These are phyloP conservation scores for Iodosphaeria phyllophila DNA, from an alignment of 2,329 filamentous ascomycete genomes.

Conservation along the genomic window DNA sequence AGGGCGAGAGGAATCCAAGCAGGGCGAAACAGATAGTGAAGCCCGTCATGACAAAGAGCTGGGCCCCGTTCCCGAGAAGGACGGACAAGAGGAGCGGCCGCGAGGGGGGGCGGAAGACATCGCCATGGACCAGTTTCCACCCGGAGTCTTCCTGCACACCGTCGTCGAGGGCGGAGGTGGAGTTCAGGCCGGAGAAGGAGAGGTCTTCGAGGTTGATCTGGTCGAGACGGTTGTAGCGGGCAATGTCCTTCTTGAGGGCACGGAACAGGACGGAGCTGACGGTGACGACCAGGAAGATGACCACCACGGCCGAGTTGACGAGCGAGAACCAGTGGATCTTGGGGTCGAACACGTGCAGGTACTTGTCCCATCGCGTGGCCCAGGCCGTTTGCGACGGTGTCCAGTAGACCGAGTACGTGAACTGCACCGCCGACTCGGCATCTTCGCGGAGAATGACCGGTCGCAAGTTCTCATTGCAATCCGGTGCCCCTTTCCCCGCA, in stretches of 20 bases:
- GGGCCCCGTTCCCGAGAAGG: slow-evolving; percentile 79
- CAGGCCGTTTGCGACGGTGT: slow-evolving; percentile 67
- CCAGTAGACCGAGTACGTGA: slow-evolving; percentile 91
- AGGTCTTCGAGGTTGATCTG: slow-evolving; percentile 81
- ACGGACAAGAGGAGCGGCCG: slow-evolving; percentile 72
- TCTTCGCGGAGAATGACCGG: slow-evolving; percentile 42
- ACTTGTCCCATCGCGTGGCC: slow-evolving; percentile 98
- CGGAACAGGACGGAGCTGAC: slow-evolving; percentile 84
- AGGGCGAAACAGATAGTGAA: slow-evolving; percentile 87
- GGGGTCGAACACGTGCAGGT: slow-evolving; percentile 89
- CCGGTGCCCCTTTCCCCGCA: slow-evolving; percentile 24
- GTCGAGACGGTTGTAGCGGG: slow-evolving; percentile 87
- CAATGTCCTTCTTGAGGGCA: slow-evolving; percentile 85
- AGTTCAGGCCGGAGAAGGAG: too few relatives aligned
- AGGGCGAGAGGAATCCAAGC: slow-evolving; percentile 85
- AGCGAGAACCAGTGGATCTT: slow-evolving; percentile 99
- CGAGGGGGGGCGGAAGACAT: slow-evolving; percentile 81
- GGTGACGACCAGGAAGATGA: slow-evolving; percentile 77
- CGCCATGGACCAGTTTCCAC: slow-evolving; percentile 95
- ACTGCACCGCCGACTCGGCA: slow-evolving; percentile 46
- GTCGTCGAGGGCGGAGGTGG: slow-evolving; percentile 64
- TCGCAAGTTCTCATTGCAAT: slow-evolving; percentile 29
- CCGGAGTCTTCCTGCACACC: slow-evolving; percentile 94
- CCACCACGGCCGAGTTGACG: slow-evolving; percentile 88
- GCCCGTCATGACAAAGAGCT: slow-evolving; percentile 95